Evolutionary conservation across 768 basidiomycete species (phyloP).

Genomic region (Naganishia randhawae): DNA sequence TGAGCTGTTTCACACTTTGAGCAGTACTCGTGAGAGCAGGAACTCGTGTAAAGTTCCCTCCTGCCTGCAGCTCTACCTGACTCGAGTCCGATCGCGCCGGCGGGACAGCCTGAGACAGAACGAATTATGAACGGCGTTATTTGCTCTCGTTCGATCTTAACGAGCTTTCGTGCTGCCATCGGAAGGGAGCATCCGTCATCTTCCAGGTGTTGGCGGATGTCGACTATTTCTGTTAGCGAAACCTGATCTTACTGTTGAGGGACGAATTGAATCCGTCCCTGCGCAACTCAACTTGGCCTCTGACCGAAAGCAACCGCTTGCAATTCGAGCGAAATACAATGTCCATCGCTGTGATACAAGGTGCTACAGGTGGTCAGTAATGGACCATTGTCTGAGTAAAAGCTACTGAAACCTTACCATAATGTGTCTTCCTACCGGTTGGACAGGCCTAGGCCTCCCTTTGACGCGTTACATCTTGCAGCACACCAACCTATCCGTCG

Average conservation of each 20-base stretch:
- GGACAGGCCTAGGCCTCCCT: conserved; percentile 40
- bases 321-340: conserved; percentile 28
- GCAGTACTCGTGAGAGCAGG: too few species aligned
- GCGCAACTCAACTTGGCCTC: background rate
- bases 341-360: conserved; percentile 48
- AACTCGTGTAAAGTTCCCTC: too few species aligned
- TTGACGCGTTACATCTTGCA: conserved; percentile 48
- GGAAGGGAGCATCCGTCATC: background rate
- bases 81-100: too few species aligned
- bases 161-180: background rate
- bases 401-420: background rate
- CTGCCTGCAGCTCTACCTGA: too few species aligned
- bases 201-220: too few species aligned
- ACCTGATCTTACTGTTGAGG: too few species aligned
- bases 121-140: background rate
- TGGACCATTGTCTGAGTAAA: background rate
- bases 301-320: too few species aligned
- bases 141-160: background rate
- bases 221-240: too few species aligned
- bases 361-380: conserved; percentile 29
- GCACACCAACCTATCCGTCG: conserved; percentile 48
- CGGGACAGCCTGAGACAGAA: background rate
- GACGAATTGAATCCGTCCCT: background rate
- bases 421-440: background rate
- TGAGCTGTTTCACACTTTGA: too few species aligned